A percentile compares a stretch with the other conserved stretches of the same genome.
Conservation (phyloP, 352 stramenopile species). For the Phytophthora citricola region DNA sequence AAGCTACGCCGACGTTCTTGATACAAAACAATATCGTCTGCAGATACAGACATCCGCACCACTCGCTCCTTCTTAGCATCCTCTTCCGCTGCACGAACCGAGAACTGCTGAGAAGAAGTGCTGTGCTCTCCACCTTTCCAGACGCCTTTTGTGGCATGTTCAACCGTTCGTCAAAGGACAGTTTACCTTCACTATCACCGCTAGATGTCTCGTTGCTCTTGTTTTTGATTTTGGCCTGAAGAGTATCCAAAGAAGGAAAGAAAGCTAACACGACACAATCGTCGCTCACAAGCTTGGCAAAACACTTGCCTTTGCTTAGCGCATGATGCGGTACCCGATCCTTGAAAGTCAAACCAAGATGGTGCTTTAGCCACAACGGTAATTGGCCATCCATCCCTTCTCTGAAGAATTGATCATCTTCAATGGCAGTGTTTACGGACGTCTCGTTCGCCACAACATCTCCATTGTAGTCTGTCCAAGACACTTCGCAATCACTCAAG, state of each 20-base stretch:
- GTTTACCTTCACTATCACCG: constrained; percentile 13
- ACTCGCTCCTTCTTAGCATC: constrained; percentile 30
- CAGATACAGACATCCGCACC: constrained; percentile 74
- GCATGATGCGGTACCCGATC: constrained; percentile 38
- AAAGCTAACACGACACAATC: constrained; percentile 82
- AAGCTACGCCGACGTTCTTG: constrained; percentile 82
- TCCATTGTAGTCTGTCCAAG: constrained; percentile 83
- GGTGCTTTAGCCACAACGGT: constrained; percentile 76
- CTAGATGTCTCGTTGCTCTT: constrained; percentile 11
- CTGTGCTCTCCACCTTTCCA: constrained; percentile 12
- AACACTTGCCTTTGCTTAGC: constrained; percentile 85
- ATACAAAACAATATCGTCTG: constrained; percentile 87
- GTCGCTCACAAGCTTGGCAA: constrained; percentile 81
- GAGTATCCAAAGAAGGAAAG: constrained; percentile 67
- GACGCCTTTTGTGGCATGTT: constrained; percentile 11
- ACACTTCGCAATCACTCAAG: constrained; percentile 86
- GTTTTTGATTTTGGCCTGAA: constrained; percentile 55
- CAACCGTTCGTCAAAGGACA: constrained; percentile 10
- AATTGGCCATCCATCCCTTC: constrained; percentile 64
- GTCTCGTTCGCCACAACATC: constrained; percentile 32
- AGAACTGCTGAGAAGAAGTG: constrained; percentile 40
- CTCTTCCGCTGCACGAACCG: constrained; percentile 33
- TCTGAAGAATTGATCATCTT: constrained; percentile 50
- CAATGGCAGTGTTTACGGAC: constrained; percentile 20
- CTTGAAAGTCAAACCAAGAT: constrained; percentile 51